Conservation (phyloP, 129 eudicot genomes). For the Centella asiatica region DNA sequence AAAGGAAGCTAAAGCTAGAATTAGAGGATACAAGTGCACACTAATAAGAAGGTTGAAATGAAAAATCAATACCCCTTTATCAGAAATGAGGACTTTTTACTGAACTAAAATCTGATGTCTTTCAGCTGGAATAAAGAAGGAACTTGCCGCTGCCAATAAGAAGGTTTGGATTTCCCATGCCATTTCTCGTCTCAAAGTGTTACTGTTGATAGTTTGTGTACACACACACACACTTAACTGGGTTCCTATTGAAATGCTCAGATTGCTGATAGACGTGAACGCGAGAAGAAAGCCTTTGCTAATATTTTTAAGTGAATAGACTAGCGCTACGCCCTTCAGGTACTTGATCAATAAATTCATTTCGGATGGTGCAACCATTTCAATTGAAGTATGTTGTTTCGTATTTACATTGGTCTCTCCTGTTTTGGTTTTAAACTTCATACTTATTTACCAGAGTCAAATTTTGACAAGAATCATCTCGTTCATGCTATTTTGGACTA, state of each 20-base stretch:
- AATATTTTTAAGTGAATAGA: constrained; percentile 32
- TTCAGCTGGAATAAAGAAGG: constrained; percentile 71
- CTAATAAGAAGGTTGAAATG: too few species aligned
- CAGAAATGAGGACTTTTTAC: neutral
- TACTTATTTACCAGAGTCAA: too few species aligned
- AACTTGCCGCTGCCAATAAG: constrained; percentile 52
- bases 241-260: constrained; percentile 4
- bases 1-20: too few species aligned
- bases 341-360: neutral
- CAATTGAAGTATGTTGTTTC: neutral
- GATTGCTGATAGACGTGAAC: constrained; percentile 61
- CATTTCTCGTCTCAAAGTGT: neutral
- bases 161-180: constrained; percentile 32
- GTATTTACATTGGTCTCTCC: neutral
- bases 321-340: constrained; percentile 8
- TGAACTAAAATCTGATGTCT: constrained; percentile 13
- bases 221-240: neutral
- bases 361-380: constrained; percentile 18
- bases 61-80: neutral
- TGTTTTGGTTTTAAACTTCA: too few species aligned
- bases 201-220: neutral
- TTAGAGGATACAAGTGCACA: too few species aligned
- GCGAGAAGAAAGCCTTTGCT: constrained; percentile 59
- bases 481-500: neutral
- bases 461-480: too few species aligned